These are phyloP conservation scores for Acanthamoeba royreba DNA, from an alignment of 208 protist species.

Conservation along the genomic window DNA sequence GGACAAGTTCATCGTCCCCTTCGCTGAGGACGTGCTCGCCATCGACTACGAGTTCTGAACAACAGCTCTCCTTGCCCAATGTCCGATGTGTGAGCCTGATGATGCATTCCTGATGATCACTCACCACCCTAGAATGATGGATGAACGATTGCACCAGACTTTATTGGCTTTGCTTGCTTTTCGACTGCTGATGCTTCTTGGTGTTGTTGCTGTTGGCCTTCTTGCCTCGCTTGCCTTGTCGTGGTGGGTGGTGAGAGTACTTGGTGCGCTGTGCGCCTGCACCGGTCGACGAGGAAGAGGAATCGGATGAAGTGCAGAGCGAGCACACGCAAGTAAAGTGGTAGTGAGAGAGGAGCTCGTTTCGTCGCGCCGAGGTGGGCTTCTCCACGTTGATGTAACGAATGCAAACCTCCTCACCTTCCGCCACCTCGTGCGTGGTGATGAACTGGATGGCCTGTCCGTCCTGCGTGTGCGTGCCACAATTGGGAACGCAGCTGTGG, in stretches of 20 bases:
- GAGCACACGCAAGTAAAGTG: background rate
- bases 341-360: background rate
- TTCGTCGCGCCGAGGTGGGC: background rate
- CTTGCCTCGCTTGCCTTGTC: background rate
- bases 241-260: background rate
- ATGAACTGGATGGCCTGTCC: background rate
- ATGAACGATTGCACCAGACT: too few relatives aligned
- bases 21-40: background rate
- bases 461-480: background rate
- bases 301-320: background rate
- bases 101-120: too few relatives aligned
- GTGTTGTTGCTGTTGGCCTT: background rate
- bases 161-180: too few relatives aligned
- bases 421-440: background rate
- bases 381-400: background rate
- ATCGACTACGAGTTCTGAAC: conserved; percentile 34
- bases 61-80: too few relatives aligned
- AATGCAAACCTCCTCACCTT: background rate
- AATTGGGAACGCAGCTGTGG: background rate
- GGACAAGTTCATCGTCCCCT: conserved; percentile 23
- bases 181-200: too few relatives aligned
- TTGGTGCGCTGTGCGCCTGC: background rate
- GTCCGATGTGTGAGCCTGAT: too few relatives aligned
- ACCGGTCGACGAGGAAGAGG: background rate
- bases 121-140: too few relatives aligned